Evolutionary conservation across 257 asterid genomes (phyloP).

Genomic region (Salvia splendens): DNA sequence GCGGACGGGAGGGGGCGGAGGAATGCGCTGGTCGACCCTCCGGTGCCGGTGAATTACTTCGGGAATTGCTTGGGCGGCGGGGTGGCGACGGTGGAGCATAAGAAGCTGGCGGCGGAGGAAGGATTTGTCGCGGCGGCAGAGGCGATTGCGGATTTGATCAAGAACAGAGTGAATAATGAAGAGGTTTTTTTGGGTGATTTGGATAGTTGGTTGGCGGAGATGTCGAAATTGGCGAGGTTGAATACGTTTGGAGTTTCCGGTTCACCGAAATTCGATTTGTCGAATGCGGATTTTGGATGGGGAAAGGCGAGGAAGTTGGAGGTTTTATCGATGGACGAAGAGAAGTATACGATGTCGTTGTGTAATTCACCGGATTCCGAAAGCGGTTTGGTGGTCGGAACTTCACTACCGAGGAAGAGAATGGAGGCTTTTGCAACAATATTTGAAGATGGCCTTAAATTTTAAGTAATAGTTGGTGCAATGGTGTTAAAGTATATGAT

Average conservation of each 20-base stretch:
- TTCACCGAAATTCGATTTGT: conserved; percentile 42
- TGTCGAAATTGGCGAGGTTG: not conserved
- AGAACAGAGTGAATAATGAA: conserved; percentile 19
- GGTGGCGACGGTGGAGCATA: conserved; percentile 1
- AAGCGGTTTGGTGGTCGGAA: conserved; percentile 45
- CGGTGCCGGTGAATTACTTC: conserved; percentile 36
- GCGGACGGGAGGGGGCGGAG: conserved; percentile 34
- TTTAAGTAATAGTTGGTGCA: too few species aligned
- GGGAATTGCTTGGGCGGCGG: conserved; percentile 44
- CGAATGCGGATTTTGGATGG: conserved; percentile 41
- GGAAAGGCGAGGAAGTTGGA: conserved; percentile 44
- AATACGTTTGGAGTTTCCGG: conserved; percentile 35
- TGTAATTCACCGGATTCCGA: conserved; percentile 31
- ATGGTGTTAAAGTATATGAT: too few species aligned
- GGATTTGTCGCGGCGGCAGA: conserved; percentile 39
- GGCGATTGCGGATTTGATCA: conserved; percentile 36
- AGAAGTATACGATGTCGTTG: too few species aligned
- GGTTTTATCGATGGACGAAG: conserved; percentile 36
- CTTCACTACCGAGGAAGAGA: conserved; percentile 37
- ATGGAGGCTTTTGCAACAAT: conserved; percentile 41
- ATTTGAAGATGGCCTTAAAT: conserved; percentile 23
- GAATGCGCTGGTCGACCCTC: conserved; percentile 25
- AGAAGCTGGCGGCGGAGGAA: conserved; percentile 32
- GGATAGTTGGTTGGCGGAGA: conserved; percentile 31
- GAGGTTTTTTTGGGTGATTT: conserved; percentile 18